Evolutionary conservation across 305 asterid genomes (phyloP).

Genomic region (Fraxinus baroniana): DNA sequence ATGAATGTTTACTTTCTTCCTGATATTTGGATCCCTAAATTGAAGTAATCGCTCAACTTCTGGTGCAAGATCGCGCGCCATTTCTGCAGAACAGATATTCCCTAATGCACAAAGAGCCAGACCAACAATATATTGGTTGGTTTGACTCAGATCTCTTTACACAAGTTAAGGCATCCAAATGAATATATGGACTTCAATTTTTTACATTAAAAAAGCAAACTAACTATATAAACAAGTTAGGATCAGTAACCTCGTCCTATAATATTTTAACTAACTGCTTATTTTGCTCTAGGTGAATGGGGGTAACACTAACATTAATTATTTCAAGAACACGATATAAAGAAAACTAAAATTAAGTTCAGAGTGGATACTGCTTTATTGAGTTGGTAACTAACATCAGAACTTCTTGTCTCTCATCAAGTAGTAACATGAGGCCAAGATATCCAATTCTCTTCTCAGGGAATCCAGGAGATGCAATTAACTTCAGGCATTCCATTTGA

Average conservation of each 20-base stretch:
- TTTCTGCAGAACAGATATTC: conserved; percentile 93
- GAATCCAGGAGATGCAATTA: conserved; percentile 95
- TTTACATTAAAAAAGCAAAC: conserved; percentile 9
- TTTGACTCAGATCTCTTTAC: conserved; percentile 90
- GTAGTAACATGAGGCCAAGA: conserved; percentile 98
- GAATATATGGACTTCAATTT: conserved; percentile 14
- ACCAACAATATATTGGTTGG: conserved; percentile 97
- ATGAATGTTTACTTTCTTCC: conserved; percentile 71
- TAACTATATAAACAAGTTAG: conserved; percentile 8
- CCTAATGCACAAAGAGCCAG: conserved; percentile 99
- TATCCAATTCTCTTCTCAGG: conserved; percentile 99
- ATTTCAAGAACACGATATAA: conserved; percentile 12
- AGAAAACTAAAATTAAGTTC: conserved; percentile 12
- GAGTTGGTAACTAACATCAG: conserved; percentile 98
- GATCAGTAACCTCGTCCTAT: conserved; percentile 13
- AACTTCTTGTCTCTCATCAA: conserved; percentile 99
- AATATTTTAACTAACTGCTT: background rate
- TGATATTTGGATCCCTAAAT: conserved; percentile 96
- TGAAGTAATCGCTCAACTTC: conserved; percentile 93
- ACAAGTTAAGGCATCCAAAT: conserved; percentile 45
- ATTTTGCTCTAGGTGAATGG: background rate
- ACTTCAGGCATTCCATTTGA: conserved; percentile 98
- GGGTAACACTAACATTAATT: conserved; percentile 7
- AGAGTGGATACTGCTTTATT: conserved; percentile 82
- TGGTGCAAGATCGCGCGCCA: conserved; percentile 99